These are phyloP conservation scores for Ophiorrhiza pumila DNA, from an alignment of 257 asterid species.

Conservation along the genomic window DNA sequence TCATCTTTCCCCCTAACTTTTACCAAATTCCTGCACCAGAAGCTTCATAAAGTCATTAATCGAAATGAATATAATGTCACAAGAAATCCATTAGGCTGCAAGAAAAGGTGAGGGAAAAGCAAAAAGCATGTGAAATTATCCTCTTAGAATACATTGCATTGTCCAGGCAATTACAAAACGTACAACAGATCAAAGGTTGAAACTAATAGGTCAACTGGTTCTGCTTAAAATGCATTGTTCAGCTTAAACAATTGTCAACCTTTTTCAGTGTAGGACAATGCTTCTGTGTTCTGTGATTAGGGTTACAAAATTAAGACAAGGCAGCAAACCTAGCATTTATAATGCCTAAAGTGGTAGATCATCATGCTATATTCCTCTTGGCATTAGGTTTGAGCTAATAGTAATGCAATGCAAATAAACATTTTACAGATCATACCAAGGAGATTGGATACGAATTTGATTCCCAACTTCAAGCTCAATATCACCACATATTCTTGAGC, in stretches of 20 bases:
- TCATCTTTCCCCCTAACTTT: slow-evolving; percentile 37
- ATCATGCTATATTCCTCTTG: background rate
- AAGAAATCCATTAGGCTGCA: background rate
- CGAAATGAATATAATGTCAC: background rate
- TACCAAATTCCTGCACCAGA: slow-evolving; percentile 76
- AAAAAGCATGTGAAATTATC: background rate
- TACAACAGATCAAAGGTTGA: too few relatives aligned
- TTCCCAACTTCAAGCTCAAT: slow-evolving; percentile 73
- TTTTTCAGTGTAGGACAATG: background rate
- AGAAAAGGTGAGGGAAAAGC: background rate
- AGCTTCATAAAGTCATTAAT: slow-evolving; percentile 6
- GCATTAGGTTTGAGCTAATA: background rate
- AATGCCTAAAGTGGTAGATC: background rate
- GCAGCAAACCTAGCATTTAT: background rate
- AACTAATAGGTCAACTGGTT: background rate
- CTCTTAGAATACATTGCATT: background rate
- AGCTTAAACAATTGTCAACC: background rate
- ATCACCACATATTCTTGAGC: slow-evolving; percentile 55
- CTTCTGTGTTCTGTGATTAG: too few relatives aligned
- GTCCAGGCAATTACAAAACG: background rate
- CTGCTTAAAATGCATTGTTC: background rate
- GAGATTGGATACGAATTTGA: slow-evolving; percentile 54
- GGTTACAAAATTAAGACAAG: too few relatives aligned
- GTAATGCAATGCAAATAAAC: background rate
- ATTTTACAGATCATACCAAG: slow-evolving; percentile 57